phyloP scores from a whole-genome alignment of 192 early-diverging fungal species.

The Oehlia diaphana region DNA sequence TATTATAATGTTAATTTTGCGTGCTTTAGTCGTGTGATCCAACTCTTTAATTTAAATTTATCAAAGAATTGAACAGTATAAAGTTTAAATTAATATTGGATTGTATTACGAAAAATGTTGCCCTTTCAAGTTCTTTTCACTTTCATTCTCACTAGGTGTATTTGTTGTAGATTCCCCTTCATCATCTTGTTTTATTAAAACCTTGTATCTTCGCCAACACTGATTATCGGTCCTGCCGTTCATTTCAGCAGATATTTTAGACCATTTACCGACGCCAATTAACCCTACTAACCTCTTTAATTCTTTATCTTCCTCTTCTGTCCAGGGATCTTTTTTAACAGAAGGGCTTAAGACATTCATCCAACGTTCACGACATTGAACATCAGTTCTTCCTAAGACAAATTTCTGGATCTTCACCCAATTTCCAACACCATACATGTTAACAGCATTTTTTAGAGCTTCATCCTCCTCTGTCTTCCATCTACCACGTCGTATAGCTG shows the following conservation, averaged over 20 bases:
- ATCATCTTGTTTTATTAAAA: background rate
- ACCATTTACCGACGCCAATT: constrained; percentile 58
- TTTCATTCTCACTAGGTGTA: background rate
- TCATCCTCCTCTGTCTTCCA: constrained; percentile 73
- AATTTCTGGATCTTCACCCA: constrained; percentile 75
- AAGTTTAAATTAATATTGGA: too few species aligned
- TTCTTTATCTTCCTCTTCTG: constrained; percentile 48
- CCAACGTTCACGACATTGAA: constrained; percentile 79
- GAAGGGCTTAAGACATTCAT: constrained; percentile 64
- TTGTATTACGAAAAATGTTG: background rate
- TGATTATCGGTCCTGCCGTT: constrained; percentile 58
- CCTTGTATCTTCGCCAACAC: constrained; percentile 27
- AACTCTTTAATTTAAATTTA: too few species aligned
- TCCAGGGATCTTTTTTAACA: constrained; percentile 60
- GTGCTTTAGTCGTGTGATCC: too few species aligned
- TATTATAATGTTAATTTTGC: too few species aligned
- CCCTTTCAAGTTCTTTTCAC: too few species aligned
- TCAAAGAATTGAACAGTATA: too few species aligned
- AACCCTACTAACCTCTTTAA: constrained; percentile 43
- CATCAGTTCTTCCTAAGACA: constrained; percentile 71
- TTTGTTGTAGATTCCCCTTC: background rate
- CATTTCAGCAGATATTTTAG: constrained; percentile 50
- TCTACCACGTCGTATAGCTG: constrained; percentile 60
- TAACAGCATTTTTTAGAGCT: constrained; percentile 60
- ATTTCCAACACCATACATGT: constrained; percentile 64